These are phyloP conservation scores for Gypsophila paniculata DNA, from an alignment of 179 eudicot genomes.

Conservation along the genomic window DNA sequence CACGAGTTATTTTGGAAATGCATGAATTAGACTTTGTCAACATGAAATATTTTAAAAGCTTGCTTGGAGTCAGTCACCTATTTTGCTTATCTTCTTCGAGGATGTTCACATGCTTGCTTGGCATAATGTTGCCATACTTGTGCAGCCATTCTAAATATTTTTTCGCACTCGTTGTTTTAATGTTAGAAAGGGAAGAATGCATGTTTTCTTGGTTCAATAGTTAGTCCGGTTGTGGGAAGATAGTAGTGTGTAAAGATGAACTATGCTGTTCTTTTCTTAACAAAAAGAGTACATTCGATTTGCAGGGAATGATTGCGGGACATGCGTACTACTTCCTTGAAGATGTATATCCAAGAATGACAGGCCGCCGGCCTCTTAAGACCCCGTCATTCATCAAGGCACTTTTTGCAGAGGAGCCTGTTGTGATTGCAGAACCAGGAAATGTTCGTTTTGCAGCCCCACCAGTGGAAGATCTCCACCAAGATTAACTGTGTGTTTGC, in stretches of 20 bases:
- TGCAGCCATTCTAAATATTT: too few relatives aligned
- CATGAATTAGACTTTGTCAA: too few relatives aligned
- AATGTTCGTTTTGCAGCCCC: conserved; percentile 83
- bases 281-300: conserved; percentile 9
- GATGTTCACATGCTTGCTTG: too few relatives aligned
- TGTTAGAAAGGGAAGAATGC: too few relatives aligned
- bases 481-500: conserved; percentile 32
- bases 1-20: background rate
- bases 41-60: too few relatives aligned
- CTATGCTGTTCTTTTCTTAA: background rate
- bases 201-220: too few relatives aligned
- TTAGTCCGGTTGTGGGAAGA: too few relatives aligned
- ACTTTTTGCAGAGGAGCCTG: conserved; percentile 84
- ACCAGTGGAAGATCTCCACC: conserved; percentile 48
- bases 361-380: conserved; percentile 77
- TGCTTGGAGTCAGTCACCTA: too few relatives aligned
- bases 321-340: conserved; percentile 95
- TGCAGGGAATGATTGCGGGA: conserved; percentile 98
- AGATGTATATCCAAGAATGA: conserved; percentile 91
- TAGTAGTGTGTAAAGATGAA: background rate
- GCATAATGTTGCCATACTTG: too few relatives aligned
- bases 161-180: too few relatives aligned
- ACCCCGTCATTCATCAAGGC: conserved; percentile 74
- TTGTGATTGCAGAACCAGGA: conserved; percentile 67
- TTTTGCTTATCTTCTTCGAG: too few relatives aligned